phyloP scores from a whole-genome alignment of 1,284 basidiomycete genomes.

The Megacollybia platyphylla region DNA sequence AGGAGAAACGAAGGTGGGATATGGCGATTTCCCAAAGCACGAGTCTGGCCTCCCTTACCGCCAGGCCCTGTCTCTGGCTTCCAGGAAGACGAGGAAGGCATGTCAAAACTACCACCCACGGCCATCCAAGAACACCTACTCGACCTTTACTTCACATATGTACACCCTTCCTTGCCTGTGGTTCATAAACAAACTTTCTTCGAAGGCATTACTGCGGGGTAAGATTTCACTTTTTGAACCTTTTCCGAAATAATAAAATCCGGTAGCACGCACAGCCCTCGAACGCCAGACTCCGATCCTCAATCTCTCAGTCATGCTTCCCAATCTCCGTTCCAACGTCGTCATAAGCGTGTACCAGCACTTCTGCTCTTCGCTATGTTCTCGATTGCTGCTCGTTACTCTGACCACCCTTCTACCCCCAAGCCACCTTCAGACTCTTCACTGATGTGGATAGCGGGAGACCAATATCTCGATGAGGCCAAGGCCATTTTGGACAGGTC shows the following conservation, averaged over 20 bases:
- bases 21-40: constrained; percentile 59
- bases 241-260: not conserved
- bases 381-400: constrained; percentile 63
- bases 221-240: not conserved
- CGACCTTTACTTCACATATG: constrained; percentile 66
- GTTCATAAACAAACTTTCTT: constrained; percentile 36
- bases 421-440: constrained; percentile 33
- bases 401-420: constrained; percentile 21
- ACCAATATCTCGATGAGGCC: constrained; percentile 59
- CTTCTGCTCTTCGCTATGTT: constrained; percentile 70
- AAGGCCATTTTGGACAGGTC: constrained; percentile 55
- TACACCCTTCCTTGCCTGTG: constrained; percentile 65
- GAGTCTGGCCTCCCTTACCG: constrained; percentile 69
- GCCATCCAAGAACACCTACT: constrained; percentile 56
- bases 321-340: constrained; percentile 24
- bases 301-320: constrained; percentile 15
- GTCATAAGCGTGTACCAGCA: constrained; percentile 38
- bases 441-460: constrained; percentile 75
- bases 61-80: constrained; percentile 13
- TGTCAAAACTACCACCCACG: constrained; percentile 35
- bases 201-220: not conserved
- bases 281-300: constrained; percentile 18
- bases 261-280: not conserved
- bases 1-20: constrained; percentile 67
- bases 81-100: constrained; percentile 23